Evolutionary conservation across 1,284 basidiomycete species (phyloP).

Genomic region (Cryptococcus sp.): DNA sequence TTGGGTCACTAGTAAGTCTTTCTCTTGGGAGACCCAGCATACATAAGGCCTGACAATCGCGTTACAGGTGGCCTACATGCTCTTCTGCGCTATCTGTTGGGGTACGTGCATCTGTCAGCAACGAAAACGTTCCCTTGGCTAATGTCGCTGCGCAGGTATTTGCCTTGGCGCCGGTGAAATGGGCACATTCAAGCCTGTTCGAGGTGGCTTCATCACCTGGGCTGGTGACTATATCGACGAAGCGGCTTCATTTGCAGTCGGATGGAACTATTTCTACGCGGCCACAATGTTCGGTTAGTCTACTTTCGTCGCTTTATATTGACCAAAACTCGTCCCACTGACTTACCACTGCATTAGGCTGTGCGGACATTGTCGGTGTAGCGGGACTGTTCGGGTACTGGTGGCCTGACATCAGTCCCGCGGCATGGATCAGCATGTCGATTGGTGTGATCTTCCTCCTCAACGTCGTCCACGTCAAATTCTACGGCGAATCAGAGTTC

Average conservation of each 20-base stretch:
- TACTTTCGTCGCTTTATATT: constrained; percentile 2
- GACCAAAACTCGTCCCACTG: not conserved
- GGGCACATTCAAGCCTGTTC: constrained; percentile 20
- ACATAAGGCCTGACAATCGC: too few relatives aligned
- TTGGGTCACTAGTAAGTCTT: not conserved
- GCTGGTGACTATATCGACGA: constrained; percentile 17
- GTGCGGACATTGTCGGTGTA: constrained; percentile 32
- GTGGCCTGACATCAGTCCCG: constrained; percentile 23
- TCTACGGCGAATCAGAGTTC: constrained; percentile 28
- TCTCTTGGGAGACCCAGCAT: too few relatives aligned
- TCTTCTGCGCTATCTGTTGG: constrained; percentile 16
- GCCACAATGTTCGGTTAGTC: constrained; percentile 14
- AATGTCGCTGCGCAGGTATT: constrained; percentile 1
- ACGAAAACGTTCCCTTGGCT: not conserved
- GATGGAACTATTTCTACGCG: constrained; percentile 33
- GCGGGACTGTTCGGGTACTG: constrained; percentile 30
- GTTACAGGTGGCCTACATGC: not conserved
- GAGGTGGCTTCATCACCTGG: constrained; percentile 21
- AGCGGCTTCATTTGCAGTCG: constrained; percentile 8
- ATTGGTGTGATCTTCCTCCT: constrained; percentile 23
- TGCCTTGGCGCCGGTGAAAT: constrained; percentile 22
- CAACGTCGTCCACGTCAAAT: constrained; percentile 24
- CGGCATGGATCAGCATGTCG: constrained; percentile 24
- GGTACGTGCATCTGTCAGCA: constrained; percentile 1
- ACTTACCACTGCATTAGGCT: constrained; percentile 14